A percentile compares a stretch with the other conserved stretches of the same genome.
Evolutionary conservation across 2,329 filamentous ascomycete species (phyloP).

Genomic region (Chalaropsis ovoidea): DNA sequence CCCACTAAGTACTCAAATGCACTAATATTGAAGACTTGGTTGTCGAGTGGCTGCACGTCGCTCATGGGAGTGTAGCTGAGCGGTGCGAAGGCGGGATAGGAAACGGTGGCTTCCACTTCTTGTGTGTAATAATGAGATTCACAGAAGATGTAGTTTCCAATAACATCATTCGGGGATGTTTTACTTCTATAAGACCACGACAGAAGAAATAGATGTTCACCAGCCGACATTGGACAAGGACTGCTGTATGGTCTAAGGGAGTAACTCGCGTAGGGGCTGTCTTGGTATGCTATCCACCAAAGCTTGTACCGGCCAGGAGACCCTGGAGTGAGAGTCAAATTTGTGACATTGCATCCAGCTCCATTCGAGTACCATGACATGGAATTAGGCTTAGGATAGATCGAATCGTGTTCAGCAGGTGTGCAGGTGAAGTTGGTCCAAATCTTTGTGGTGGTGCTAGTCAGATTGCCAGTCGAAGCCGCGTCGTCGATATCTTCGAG

Average conservation of each 20-base stretch:
- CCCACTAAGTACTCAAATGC: conserved; percentile 33
- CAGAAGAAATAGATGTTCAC: conserved; percentile 34
- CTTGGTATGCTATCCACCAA: conserved; percentile 38
- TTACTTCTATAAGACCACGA: conserved; percentile 29
- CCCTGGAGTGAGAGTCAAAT: conserved; percentile 23
- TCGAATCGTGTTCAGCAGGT: conserved; percentile 29
- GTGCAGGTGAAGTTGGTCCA: conserved; percentile 36
- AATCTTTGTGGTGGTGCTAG: conserved; percentile 30
- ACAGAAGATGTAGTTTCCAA: conserved; percentile 37
- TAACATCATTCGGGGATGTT: not conserved
- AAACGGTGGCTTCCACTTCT: conserved; percentile 35
- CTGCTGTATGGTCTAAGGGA: conserved; percentile 28
- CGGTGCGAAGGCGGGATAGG: conserved; percentile 22
- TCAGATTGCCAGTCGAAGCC: conserved; percentile 28
- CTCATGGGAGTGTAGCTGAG: conserved; percentile 23
- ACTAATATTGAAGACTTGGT: conserved; percentile 32
- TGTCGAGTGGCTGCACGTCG: conserved; percentile 23
- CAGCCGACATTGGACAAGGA: conserved; percentile 31
- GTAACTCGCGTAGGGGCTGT: conserved; percentile 31
- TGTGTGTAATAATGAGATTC: conserved; percentile 40
- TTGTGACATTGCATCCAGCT: conserved; percentile 32
- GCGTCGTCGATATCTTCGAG: not conserved
- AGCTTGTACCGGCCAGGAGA: conserved; percentile 29
- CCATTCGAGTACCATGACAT: conserved; percentile 33
- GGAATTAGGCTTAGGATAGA: not conserved